These are phyloP conservation scores for Panicum hallii DNA, from an alignment of 202 grass and related monocot species.

Conservation along the genomic window DNA sequence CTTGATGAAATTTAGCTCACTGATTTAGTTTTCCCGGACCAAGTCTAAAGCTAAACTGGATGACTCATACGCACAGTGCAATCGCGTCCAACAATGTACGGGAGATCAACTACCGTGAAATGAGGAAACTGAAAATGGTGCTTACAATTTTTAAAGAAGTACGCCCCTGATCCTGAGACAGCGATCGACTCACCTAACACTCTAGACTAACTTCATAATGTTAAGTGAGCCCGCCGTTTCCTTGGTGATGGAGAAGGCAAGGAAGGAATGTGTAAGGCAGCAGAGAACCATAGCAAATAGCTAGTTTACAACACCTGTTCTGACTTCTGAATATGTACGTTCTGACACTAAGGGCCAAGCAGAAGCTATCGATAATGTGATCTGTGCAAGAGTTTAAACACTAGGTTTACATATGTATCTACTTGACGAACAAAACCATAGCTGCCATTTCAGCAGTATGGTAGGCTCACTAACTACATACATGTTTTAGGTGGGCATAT, in stretches of 20 bases:
- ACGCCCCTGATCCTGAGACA: constrained; percentile 14
- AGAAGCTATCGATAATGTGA: neutral
- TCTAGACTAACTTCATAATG: constrained; percentile 44
- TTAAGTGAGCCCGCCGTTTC: constrained; percentile 21
- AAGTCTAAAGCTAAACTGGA: constrained; percentile 31
- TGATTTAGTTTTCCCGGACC: neutral
- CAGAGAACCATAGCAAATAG: neutral
- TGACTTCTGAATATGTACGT: neutral
- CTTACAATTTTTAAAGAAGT: constrained; percentile 6
- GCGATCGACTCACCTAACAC: constrained; percentile 47
- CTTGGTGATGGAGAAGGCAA: constrained; percentile 20
- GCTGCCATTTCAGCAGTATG: neutral
- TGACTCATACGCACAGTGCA: neutral
- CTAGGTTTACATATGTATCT: neutral
- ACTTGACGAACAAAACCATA: neutral
- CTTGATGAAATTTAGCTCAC: constrained; percentile 17
- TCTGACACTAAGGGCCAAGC: neutral
- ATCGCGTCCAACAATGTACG: constrained; percentile 16
- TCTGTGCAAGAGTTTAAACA: neutral
- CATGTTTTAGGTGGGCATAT: neutral
- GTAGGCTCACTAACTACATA: neutral
- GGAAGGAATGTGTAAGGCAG: neutral
- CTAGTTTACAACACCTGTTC: neutral
- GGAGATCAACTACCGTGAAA: constrained; percentile 51
- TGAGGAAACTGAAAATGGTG: constrained; percentile 33